phyloP scores from a whole-genome alignment of 2,329 filamentous ascomycete species.

The Penicillium italicum region DNA sequence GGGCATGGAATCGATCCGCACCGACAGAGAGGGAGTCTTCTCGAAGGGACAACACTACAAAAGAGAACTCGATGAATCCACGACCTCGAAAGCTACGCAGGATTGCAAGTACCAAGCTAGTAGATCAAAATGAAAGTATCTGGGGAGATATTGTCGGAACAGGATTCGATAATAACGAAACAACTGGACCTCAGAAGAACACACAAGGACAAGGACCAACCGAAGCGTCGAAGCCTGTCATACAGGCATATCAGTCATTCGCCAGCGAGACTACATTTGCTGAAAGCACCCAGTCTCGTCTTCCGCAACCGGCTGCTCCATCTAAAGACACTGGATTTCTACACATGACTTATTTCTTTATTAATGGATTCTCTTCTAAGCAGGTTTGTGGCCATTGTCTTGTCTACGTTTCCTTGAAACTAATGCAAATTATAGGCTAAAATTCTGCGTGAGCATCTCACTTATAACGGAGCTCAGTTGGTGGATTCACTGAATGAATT shows the following conservation, averaged over 20 bases:
- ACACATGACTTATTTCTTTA: conserved; percentile 54
- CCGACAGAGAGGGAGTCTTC: conserved; percentile 15
- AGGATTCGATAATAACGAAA: conserved; percentile 29
- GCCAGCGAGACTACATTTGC: conserved; percentile 37
- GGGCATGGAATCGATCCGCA: conserved; percentile 64
- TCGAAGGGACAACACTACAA: conserved; percentile 31
- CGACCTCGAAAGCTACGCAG: conserved; percentile 79
- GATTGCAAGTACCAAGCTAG: conserved; percentile 79
- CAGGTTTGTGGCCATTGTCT: conserved; percentile 41
- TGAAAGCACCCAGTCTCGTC: conserved; percentile 24
- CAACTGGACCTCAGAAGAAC: conserved; percentile 26
- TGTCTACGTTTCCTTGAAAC: background rate
- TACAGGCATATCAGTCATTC: conserved; percentile 39
- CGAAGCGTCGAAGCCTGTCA: conserved; percentile 16
- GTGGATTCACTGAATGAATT: conserved; percentile 35
- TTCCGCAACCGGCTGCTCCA: conserved; percentile 12
- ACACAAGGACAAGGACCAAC: conserved; percentile 18
- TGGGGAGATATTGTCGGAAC: conserved; percentile 81
- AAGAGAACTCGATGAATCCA: conserved; percentile 49
- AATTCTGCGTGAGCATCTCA: conserved; percentile 41
- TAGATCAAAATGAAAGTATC: conserved; percentile 73
- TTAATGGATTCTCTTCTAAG: conserved; percentile 56
- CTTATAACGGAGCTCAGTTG: conserved; percentile 41
- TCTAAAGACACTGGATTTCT: conserved; percentile 50
- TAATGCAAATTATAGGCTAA: conserved; percentile 26